These are phyloP conservation scores for Coemansia sp. DNA, from an alignment of 192 early-diverging fungal species.

Conservation along the genomic window DNA sequence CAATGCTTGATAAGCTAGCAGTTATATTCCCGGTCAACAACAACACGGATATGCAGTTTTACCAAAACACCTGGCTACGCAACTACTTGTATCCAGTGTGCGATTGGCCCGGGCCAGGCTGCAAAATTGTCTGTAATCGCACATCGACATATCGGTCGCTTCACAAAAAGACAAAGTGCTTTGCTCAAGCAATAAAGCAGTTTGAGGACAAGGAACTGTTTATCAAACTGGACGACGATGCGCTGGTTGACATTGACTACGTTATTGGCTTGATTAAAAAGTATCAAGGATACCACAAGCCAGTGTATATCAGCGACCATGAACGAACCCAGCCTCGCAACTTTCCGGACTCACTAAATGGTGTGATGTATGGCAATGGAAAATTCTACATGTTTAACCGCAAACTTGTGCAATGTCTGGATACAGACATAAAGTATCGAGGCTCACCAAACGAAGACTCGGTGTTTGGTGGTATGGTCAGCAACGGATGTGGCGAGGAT, in stretches of 20 bases:
- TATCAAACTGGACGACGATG: conserved; percentile 48
- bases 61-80: conserved; percentile 45
- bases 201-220: conserved; percentile 34
- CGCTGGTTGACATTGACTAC: conserved; percentile 46
- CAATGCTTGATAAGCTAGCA: conserved; percentile 23
- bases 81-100: conserved; percentile 45
- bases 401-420: conserved; percentile 25
- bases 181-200: conserved; percentile 24
- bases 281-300: conserved; percentile 11
- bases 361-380: conserved; percentile 39
- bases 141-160: conserved; percentile 30
- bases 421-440: conserved; percentile 26
- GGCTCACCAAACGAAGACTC: conserved; percentile 32
- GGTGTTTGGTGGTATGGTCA: conserved; percentile 51
- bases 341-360: conserved; percentile 8
- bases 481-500: conserved; percentile 33
- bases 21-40: conserved; percentile 46
- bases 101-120: conserved; percentile 34
- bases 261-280: conserved; percentile 20
- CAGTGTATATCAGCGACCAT: conserved; percentile 51
- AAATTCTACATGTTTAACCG: conserved; percentile 55
- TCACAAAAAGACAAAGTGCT: conserved; percentile 40
- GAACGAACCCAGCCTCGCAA: background rate
- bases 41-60: conserved; percentile 53
- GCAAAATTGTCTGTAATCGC: conserved; percentile 45